A percentile compares a stretch with the other conserved stretches of the same genome.
phyloP scores from a whole-genome alignment of 306 rosid genomes.

The Prunus padus region DNA sequence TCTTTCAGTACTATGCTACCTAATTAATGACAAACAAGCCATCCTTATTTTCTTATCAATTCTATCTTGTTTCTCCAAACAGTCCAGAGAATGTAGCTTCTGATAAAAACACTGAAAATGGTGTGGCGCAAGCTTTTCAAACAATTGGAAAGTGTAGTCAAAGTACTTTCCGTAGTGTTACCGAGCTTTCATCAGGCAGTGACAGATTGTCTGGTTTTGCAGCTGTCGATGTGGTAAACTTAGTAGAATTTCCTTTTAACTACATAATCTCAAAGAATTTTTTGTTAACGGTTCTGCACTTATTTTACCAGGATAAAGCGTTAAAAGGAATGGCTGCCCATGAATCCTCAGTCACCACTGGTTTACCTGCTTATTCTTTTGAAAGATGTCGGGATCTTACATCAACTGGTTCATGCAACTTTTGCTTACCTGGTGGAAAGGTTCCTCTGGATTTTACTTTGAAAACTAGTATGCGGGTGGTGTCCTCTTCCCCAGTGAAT shows the following conservation, averaged over 20 bases:
- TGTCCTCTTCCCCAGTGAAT: slow-evolving; percentile 51
- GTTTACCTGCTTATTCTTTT: slow-evolving; percentile 43
- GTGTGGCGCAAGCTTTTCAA: slow-evolving; percentile 36
- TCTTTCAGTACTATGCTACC: slow-evolving; percentile 10
- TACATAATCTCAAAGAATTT: slow-evolving; percentile 1
- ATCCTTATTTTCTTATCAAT: slow-evolving; percentile 13
- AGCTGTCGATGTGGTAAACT: slow-evolving; percentile 71
- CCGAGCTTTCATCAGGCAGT: slow-evolving; percentile 65
- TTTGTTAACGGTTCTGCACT: slow-evolving; percentile 12
- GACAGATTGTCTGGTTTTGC: slow-evolving; percentile 52
- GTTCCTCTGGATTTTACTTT: slow-evolving; percentile 90
- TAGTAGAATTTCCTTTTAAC: slow-evolving; percentile 7
- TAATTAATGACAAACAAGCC: neutral
- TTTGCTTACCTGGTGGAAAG: slow-evolving; percentile 58
- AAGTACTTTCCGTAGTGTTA: slow-evolving; percentile 72
- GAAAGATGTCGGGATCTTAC: slow-evolving; percentile 36
- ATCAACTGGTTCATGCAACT: slow-evolving; percentile 39
- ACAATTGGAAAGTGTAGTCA: slow-evolving; percentile 53
- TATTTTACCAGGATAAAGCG: slow-evolving; percentile 68
- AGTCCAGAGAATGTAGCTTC: slow-evolving; percentile 52
- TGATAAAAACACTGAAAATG: slow-evolving; percentile 30
- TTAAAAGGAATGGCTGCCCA: slow-evolving; percentile 66
- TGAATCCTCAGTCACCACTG: slow-evolving; percentile 34
- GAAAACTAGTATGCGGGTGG: slow-evolving; percentile 72
- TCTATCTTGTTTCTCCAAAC: slow-evolving; percentile 26